Conservation (phyloP, 192 early-diverging fungal species). For the Backusella australiensis region DNA sequence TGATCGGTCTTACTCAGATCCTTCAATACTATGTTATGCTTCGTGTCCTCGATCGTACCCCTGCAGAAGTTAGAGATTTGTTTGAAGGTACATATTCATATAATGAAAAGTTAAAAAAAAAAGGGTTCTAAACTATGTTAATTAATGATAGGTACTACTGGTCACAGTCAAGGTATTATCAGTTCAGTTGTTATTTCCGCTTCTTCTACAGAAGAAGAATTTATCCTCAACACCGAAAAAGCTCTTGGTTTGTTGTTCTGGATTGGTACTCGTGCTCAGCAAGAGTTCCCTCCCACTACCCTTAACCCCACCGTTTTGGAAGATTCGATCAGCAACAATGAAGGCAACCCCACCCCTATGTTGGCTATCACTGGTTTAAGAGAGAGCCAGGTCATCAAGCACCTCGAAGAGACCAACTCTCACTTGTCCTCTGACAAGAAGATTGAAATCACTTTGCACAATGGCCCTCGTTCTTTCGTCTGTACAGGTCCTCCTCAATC, state of each 20-base stretch:
- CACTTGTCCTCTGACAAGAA: slow-evolving; percentile 81
- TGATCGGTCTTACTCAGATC: slow-evolving; percentile 91
- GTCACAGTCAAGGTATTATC: slow-evolving; percentile 91
- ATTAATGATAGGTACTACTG: slow-evolving; percentile 57
- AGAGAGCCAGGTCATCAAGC: slow-evolving; percentile 77
- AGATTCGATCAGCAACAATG: slow-evolving; percentile 85
- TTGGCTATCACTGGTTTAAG: slow-evolving; percentile 83
- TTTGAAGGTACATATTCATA: slow-evolving; percentile 47
- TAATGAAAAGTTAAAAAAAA: not conserved
- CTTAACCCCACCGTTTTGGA: slow-evolving; percentile 85
- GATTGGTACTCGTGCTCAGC: slow-evolving; percentile 79
- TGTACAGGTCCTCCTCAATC: slow-evolving; percentile 89
- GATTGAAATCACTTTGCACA: slow-evolving; percentile 85
- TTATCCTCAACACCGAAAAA: slow-evolving; percentile 71
- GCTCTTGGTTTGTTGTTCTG: slow-evolving; percentile 81
- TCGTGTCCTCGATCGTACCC: slow-evolving; percentile 60
- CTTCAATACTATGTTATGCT: slow-evolving; percentile 86
- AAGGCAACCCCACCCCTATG: slow-evolving; percentile 93
- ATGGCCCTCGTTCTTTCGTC: slow-evolving; percentile 87
- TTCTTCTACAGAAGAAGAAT: slow-evolving; percentile 75
- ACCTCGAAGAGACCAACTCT: slow-evolving; percentile 84
- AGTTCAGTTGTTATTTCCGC: slow-evolving; percentile 80
- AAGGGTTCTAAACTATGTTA: not conserved
- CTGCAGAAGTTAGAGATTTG: slow-evolving; percentile 52
- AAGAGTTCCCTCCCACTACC: slow-evolving; percentile 75